Evolutionary conservation across 2,329 filamentous ascomycete species (phyloP).

Genomic region (Fusarium sp.): DNA sequence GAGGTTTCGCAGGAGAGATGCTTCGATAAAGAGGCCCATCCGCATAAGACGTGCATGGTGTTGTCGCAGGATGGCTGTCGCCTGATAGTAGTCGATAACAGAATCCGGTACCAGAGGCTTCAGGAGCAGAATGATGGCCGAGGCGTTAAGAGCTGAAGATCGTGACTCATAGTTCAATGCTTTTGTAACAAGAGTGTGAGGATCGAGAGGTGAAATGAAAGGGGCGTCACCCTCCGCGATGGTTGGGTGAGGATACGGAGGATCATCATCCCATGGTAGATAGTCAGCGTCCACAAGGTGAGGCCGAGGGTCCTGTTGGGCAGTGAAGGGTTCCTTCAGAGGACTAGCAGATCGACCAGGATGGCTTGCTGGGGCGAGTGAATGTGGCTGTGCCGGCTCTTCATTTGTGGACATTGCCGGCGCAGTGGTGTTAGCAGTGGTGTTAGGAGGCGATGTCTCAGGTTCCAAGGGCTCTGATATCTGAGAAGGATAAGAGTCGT

Average conservation of each 20-base stretch:
- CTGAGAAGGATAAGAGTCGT: slow-evolving; percentile 50
- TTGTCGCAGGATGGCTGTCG: slow-evolving; percentile 66
- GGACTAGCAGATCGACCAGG: slow-evolving; percentile 40
- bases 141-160: slow-evolving; percentile 67
- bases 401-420: slow-evolving; percentile 8
- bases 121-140: slow-evolving; percentile 70
- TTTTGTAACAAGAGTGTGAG: slow-evolving; percentile 63
- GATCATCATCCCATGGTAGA: slow-evolving; percentile 67
- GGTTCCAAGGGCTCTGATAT: slow-evolving; percentile 47
- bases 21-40: slow-evolving; percentile 70
- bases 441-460: slow-evolving; percentile 21
- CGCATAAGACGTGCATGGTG: slow-evolving; percentile 69
- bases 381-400: slow-evolving; percentile 17
- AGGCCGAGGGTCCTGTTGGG: slow-evolving; percentile 54
- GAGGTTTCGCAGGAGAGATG: slow-evolving; percentile 69
- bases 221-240: slow-evolving; percentile 26
- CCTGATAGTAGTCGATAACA: slow-evolving; percentile 66
- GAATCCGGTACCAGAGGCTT: slow-evolving; percentile 65
- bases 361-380: slow-evolving; percentile 33
- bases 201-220: slow-evolving; percentile 60
- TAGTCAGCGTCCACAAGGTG: slow-evolving; percentile 68
- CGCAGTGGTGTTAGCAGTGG: slow-evolving; percentile 20
- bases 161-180: slow-evolving; percentile 67
- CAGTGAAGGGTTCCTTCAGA: slow-evolving; percentile 43
- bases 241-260: slow-evolving; percentile 62